Base-by-base conservation (phyloP, 2,329 filamentous ascomycete species). In the Botrytis porri region DNA sequence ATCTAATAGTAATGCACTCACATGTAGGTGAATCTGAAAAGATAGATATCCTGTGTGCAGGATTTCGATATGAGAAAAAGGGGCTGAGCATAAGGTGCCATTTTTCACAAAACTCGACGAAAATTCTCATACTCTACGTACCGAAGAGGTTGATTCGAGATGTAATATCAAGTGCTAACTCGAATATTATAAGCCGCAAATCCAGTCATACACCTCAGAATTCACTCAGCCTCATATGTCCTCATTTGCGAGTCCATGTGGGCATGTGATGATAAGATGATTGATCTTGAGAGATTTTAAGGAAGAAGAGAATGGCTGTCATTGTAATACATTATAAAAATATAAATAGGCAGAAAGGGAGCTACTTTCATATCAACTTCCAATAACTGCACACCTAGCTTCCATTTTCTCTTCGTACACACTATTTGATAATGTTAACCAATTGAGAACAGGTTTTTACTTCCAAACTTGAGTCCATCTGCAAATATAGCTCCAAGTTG, bases 381-480 rank as follows among this genome's bases (percentile, higher is more conserved):
- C 3, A 54, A 18, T 29, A 8, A 29, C 16, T n/a, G n/a, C 5
- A 29, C 2, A 16, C 6, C 14, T 6, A 1, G 51, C n/a, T 54
- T 54, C 5, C 0, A 16, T 29, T 18, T 29, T 29, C 51, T 29
- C n/a, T 18, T 12, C 29, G 6, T 29, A 18, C 14, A 54, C 25
- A 57, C 14, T 32, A 4, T 57, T 57, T 29, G 14, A 54, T 29
- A 0, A 3, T 54, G 18, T 29, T 16, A 16, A 29, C 14, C 14
- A 8, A 8, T 54, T 57, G 51, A 29, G n/a, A 18, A 29, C 6
- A 29, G 51, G 0, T 9, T 3, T 57, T 3, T n/a, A 57, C 29
- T n/a, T 57, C 29, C 3, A 1, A 29, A 18, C 51, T 0, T 14
- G 0, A 57, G 3, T 8, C 1, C 1, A 57, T 9, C n/a, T 29